Base-by-base conservation (phyloP, 106 monocot genomes). In the Iris macrosiphon region DNA sequence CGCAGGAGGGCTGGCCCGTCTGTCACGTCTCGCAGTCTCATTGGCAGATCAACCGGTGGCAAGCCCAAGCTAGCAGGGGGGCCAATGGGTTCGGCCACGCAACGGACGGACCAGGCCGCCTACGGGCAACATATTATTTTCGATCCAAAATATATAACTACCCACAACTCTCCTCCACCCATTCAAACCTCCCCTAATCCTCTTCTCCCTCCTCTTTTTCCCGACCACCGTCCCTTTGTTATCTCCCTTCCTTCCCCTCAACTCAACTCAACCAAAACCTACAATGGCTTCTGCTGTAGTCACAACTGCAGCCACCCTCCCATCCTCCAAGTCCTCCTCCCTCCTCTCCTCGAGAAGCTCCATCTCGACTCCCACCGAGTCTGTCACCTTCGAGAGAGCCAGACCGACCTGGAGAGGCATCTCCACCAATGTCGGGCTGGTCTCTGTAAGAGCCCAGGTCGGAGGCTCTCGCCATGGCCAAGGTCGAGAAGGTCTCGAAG, bases 381-480 rank as follows among this genome's bases (percentile, higher is more conserved):
- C 64, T 34, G 31, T 77, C 52, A 39, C 53, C 2, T 68, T 72
- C 38, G 49, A 42, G 52, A 7, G 22, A 65, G 52, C 4, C 27
- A 40, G 14, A 33, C 37, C 1, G 30, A 43, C 3, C n/a, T n/a
- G n/a, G n/a, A n/a, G n/a, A n/a, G n/a, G n/a, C 27, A 26, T 58
- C 1, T 26, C 57, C 0, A 32, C 30, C 15, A 27, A 3, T 21
- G n/a, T 40, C 1, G 69, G 44, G 50, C 1, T 40, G 20, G 44
- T 45, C 2, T 16, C 71, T 0, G 35, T 82, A 9, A 71, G 78
- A 64, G 77, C 82, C 21, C 79, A 82, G 49, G 75, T 83, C 88
- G 3, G 89, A 75, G 42, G 81, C 89, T 25, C 89, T 81, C 0
- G 73, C 78, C n/a, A n/a, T n/a, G n/a, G n/a, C n/a, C 14, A 78